Evolutionary conservation across 192 early-diverging fungal genomes (phyloP).

Genomic region (Lobosporangium transversale): DNA sequence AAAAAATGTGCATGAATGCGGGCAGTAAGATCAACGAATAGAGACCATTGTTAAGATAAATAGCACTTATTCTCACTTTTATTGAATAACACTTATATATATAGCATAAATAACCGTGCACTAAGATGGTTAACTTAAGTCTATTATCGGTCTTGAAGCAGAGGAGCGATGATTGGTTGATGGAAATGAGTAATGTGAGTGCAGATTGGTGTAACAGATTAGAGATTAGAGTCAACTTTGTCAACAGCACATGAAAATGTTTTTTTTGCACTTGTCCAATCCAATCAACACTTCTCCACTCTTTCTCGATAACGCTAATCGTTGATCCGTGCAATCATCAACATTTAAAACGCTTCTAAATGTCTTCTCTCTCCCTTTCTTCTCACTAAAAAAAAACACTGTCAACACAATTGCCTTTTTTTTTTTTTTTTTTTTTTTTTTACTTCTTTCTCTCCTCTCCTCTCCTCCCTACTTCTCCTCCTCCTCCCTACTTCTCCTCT

Average conservation of each 20-base stretch:
- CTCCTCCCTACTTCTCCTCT: not conserved
- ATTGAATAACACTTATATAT: no score
- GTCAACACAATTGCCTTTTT: not conserved
- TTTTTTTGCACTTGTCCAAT: no score
- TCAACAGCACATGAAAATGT: no score
- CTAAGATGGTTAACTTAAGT: no score
- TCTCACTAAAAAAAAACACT: not conserved
- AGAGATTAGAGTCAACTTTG: not conserved
- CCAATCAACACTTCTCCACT: not conserved
- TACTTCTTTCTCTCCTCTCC: constrained; percentile 3
- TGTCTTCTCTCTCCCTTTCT: not conserved
- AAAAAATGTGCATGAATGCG: no score
- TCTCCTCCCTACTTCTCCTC: not conserved
- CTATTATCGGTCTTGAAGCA: no score
- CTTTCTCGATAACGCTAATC: not conserved
- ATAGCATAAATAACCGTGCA: no score
- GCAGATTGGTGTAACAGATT: not conserved
- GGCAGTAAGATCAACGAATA: no score
- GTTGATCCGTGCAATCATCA: no score
- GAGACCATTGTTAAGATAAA: no score
- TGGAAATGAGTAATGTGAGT: constrained; percentile 32
- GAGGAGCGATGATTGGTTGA: constrained; percentile 25
- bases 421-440: constrained; percentile 10
- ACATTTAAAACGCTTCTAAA: no score
- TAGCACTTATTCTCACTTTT: no score